These are phyloP conservation scores for Thielaviopsis euricoi DNA, from an alignment of 2,329 filamentous ascomycete species.

Conservation along the genomic window DNA sequence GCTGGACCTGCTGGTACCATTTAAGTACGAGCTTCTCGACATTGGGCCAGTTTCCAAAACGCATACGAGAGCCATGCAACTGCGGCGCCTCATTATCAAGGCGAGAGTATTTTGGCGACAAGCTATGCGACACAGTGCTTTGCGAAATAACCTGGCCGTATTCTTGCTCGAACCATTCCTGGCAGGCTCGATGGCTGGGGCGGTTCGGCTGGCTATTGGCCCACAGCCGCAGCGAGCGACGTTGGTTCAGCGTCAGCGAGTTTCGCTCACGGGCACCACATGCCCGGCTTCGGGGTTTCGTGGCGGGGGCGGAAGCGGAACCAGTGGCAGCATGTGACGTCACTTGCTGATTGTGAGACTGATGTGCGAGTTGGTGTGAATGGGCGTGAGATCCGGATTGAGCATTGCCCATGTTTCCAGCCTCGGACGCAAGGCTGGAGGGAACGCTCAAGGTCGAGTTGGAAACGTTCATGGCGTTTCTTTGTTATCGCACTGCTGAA, in stretches of 20 bases:
- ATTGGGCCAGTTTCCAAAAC: slow-evolving; percentile 48
- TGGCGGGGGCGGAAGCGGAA: slow-evolving; percentile 7
- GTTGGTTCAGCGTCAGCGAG: slow-evolving; percentile 45
- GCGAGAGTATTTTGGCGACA: slow-evolving; percentile 44
- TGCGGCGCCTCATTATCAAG: slow-evolving; percentile 42
- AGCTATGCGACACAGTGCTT: slow-evolving; percentile 45
- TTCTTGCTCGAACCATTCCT: slow-evolving; percentile 43
- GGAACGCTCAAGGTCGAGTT: slow-evolving; percentile 1
- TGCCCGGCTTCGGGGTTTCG: slow-evolving; percentile 11
- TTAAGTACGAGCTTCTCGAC: slow-evolving; percentile 41
- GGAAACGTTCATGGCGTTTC: slow-evolving; percentile 1
- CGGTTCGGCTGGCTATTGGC: slow-evolving; percentile 38
- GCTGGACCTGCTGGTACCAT: slow-evolving; percentile 36
- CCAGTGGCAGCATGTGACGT: slow-evolving; percentile 10
- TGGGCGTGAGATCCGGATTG: background rate
- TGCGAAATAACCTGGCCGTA: slow-evolving; percentile 46
- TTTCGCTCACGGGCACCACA: slow-evolving; percentile 39
- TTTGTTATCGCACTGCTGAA: too few species aligned
- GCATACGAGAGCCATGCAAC: slow-evolving; percentile 43
- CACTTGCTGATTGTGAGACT: background rate
- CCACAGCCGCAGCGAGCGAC: slow-evolving; percentile 42
- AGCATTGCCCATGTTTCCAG: background rate
- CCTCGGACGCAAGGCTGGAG: slow-evolving; percentile 5
- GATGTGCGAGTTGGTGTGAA: background rate
- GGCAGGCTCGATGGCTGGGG: slow-evolving; percentile 44